Evolutionary conservation across 2,329 filamentous ascomycete species (phyloP).

Genomic region (Colletotrichum tofieldiae): DNA sequence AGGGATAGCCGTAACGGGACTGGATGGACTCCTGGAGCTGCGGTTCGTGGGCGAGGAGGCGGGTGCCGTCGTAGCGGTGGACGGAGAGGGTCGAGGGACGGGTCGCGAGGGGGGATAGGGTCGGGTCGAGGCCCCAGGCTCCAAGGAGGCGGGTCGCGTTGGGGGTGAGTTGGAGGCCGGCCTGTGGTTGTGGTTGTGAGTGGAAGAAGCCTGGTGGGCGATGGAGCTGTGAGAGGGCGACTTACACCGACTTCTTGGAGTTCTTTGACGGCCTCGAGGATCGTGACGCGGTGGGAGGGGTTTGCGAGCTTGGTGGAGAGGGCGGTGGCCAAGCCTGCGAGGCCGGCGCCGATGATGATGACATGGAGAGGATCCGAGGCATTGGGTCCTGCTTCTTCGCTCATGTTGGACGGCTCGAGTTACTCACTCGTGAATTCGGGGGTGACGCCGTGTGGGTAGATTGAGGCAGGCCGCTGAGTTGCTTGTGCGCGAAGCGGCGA

Average conservation of each 20-base stretch:
- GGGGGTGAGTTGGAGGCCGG: conserved; percentile 44
- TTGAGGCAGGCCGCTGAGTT: not conserved
- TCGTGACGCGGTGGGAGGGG: conserved; percentile 42
- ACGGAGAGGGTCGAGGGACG: conserved; percentile 42
- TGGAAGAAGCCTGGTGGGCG: not conserved
- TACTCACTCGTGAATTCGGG: not conserved
- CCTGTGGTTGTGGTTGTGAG: conserved; percentile 27
- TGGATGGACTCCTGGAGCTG: conserved; percentile 35
- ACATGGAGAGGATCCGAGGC: conserved; percentile 25
- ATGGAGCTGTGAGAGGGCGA: not conserved
- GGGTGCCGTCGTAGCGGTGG: conserved; percentile 43
- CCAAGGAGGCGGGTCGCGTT: conserved; percentile 43
- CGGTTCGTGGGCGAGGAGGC: conserved; percentile 41
- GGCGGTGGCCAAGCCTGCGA: conserved; percentile 37
- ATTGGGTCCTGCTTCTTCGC: not conserved
- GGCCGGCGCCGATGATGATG: conserved; percentile 40
- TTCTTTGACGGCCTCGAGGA: conserved; percentile 44
- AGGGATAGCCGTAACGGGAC: conserved; percentile 50
- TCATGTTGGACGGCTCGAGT: conserved; percentile 3
- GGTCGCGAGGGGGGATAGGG: conserved; percentile 38
- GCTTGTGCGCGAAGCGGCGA: not conserved
- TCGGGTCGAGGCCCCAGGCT: conserved; percentile 36
- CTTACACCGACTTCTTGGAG: conserved; percentile 45
- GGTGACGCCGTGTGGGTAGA: not conserved
- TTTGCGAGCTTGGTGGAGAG: conserved; percentile 39